phyloP scores from a whole-genome alignment of 2,329 filamentous ascomycete genomes.

The Talaromyces sp. region DNA sequence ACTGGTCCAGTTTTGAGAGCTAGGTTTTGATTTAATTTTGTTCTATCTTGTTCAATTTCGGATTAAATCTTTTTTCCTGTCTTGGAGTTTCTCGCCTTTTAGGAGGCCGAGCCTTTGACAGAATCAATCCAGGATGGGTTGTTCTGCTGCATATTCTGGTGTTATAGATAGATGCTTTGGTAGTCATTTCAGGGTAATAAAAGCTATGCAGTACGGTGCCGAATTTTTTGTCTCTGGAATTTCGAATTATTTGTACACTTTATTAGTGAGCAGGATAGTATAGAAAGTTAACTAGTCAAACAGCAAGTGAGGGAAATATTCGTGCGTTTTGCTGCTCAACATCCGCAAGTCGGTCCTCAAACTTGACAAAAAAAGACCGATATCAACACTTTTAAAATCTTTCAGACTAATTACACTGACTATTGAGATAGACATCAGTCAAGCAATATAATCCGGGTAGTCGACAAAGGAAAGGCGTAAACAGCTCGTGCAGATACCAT shows the following conservation, averaged over 20 bases:
- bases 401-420: background rate
- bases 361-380: background rate
- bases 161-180: constrained; percentile 5
- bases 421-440: background rate
- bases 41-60: background rate
- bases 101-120: background rate
- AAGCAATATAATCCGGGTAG: background rate
- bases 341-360: background rate
- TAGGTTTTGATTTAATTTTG: constrained; percentile 1
- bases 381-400: background rate
- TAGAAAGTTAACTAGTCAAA: background rate
- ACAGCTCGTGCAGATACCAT: background rate
- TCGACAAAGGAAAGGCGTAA: background rate
- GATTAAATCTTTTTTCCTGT: background rate
- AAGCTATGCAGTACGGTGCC: background rate
- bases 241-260: background rate
- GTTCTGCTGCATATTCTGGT: background rate
- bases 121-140: background rate
- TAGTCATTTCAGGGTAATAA: constrained; percentile 1
- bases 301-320: background rate
- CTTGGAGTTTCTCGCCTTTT: background rate
- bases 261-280: background rate
- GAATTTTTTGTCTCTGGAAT: background rate
- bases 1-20: constrained; percentile 7
- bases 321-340: background rate